Evolutionary conservation across 148 eudicot species (phyloP).

Genomic region (Silene uniflora): DNA sequence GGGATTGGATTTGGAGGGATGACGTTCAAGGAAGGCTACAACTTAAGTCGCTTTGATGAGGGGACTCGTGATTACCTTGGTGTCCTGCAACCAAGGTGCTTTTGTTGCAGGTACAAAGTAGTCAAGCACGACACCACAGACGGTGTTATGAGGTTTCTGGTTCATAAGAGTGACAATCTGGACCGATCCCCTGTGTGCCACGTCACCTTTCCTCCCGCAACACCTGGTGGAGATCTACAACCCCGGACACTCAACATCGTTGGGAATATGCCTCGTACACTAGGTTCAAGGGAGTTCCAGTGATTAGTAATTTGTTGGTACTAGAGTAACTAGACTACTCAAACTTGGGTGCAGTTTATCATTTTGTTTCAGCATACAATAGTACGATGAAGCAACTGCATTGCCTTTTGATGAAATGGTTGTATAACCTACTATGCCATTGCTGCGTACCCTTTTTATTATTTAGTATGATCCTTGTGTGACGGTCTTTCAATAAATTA

Average conservation of each 20-base stretch:
- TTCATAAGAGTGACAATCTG: background rate
- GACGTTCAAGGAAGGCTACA: background rate
- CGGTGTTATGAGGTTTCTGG: constrained; percentile 12
- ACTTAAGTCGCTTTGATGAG: background rate
- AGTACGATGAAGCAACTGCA: no score
- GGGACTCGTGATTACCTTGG: background rate
- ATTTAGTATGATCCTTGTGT: no score
- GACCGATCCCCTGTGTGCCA: background rate
- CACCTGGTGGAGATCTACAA: background rate
- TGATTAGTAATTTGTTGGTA: no score
- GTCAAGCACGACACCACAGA: background rate
- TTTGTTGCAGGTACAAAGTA: background rate
- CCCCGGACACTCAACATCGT: background rate
- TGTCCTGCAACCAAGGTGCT: background rate
- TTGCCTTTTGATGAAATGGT: no score
- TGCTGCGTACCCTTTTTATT: no score
- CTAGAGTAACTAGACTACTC: no score
- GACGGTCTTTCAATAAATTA: no score
- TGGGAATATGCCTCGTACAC: background rate
- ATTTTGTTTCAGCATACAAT: no score
- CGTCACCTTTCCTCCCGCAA: background rate
- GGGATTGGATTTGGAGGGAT: background rate
- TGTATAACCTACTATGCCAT: no score
- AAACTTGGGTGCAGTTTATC: no score
- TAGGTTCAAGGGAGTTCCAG: no score